A percentile compares a stretch with the other conserved stretches of the same genome.
phyloP scores from a whole-genome alignment of 441 rosid genomes.

The Brassica balearica region DNA sequence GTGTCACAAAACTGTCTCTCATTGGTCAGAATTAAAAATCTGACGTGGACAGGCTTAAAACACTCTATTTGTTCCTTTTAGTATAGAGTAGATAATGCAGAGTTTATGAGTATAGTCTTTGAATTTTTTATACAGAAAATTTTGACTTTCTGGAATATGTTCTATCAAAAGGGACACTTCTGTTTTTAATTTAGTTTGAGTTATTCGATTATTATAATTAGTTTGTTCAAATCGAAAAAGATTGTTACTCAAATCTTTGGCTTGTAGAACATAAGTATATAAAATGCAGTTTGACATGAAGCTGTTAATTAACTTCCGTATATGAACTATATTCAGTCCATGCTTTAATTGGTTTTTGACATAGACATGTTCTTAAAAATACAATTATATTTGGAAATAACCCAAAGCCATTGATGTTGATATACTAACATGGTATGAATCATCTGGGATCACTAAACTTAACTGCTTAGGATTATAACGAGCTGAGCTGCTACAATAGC shows the following conservation, averaged over 20 bases:
- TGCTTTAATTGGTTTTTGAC: neutral
- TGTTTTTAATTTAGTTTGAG: neutral
- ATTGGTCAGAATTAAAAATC: too few species aligned
- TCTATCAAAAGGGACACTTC: constrained; percentile 5
- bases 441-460: constrained; percentile 1
- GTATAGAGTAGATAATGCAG: too few species aligned
- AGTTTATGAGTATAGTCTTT: neutral
- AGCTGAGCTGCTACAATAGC: neutral
- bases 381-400: neutral
- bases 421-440: neutral
- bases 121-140: neutral
- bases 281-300: neutral
- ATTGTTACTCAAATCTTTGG: neutral
- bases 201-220: neutral
- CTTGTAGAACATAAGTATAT: neutral
- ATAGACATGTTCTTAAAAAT: neutral
- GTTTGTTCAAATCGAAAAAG: neutral
- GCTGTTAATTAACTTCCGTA: neutral
- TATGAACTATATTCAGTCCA: neutral
- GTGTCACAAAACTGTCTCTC: too few species aligned
- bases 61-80: too few species aligned
- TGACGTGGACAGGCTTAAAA: too few species aligned
- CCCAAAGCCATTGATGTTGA: neutral
- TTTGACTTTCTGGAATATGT: constrained; percentile 7
- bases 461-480: neutral